Conservation (phyloP, 1,284 basidiomycete genomes). For the Ceratobasidium sp. region DNA sequence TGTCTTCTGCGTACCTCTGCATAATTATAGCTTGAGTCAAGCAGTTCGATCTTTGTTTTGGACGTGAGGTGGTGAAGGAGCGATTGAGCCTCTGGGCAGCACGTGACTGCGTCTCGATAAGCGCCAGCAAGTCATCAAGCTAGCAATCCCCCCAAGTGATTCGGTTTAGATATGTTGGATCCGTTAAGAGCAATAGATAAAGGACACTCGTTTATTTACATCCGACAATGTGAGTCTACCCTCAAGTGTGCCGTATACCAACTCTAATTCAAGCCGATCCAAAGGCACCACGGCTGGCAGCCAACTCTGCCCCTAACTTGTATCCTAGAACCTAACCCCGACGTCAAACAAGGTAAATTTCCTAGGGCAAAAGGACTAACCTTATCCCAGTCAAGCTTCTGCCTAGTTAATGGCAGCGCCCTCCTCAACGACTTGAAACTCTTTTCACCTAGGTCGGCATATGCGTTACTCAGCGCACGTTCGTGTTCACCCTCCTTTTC, state of each 20-base stretch:
- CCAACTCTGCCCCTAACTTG: slow-evolving; percentile 86
- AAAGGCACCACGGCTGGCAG: slow-evolving; percentile 76
- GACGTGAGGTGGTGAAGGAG: neutral
- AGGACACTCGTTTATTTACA: too few species aligned
- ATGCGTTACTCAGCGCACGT: slow-evolving; percentile 80
- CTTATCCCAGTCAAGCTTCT: slow-evolving; percentile 95
- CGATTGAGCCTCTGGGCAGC: neutral
- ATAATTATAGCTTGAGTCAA: slow-evolving; percentile 26
- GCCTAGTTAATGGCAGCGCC: slow-evolving; percentile 90
- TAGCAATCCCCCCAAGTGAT: too few species aligned
- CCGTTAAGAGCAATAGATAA: too few species aligned
- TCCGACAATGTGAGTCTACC: neutral
- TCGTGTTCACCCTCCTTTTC: slow-evolving; percentile 84
- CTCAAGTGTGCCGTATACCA: neutral
- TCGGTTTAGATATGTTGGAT: too few species aligned
- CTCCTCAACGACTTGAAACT: slow-evolving; percentile 91
- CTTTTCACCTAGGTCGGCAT: slow-evolving; percentile 89
- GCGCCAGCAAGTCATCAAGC: too few species aligned
- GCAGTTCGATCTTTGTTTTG: neutral
- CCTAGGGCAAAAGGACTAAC: slow-evolving; percentile 60
- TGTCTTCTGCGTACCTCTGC: slow-evolving; percentile 1
- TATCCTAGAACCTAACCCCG: slow-evolving; percentile 78
- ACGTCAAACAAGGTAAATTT: slow-evolving; percentile 3
- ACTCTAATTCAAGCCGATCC: slow-evolving; percentile 52
- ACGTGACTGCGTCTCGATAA: neutral